A percentile compares a stretch with the other conserved stretches of the same genome.
phyloP scores from a whole-genome alignment of 2,329 filamentous ascomycete genomes.

The Trichoderma harzianum region DNA sequence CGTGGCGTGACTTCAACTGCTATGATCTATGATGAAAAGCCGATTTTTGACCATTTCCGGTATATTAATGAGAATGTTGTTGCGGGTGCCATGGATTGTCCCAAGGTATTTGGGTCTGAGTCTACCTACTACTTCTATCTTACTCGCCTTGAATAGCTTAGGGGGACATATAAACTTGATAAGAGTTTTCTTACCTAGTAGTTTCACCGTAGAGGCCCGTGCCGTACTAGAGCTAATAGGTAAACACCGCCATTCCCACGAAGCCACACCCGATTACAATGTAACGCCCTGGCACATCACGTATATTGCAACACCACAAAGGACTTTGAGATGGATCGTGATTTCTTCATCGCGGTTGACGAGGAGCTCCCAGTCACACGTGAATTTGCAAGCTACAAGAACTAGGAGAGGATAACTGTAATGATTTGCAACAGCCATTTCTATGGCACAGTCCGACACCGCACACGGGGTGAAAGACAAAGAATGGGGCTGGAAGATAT shows the following conservation, averaged over 20 bases:
- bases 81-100: background rate
- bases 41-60: background rate
- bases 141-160: background rate
- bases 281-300: too few relatives aligned
- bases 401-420: background rate
- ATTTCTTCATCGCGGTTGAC: too few relatives aligned
- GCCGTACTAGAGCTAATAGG: too few relatives aligned
- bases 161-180: too few relatives aligned
- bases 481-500: background rate
- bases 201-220: too few relatives aligned
- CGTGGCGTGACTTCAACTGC: background rate
- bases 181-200: background rate
- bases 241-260: too few relatives aligned
- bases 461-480: background rate
- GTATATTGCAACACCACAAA: too few relatives aligned
- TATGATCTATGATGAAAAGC: background rate
- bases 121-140: background rate
- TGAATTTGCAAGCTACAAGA: too few relatives aligned
- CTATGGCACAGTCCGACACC: background rate
- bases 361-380: too few relatives aligned
- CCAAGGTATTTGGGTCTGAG: background rate
- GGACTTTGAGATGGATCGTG: too few relatives aligned
- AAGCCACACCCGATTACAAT: too few relatives aligned
- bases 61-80: background rate
- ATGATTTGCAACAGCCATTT: background rate